phyloP scores from a whole-genome alignment of 108 stramenopile genomes.

The Parietichytrium sp. region DNA sequence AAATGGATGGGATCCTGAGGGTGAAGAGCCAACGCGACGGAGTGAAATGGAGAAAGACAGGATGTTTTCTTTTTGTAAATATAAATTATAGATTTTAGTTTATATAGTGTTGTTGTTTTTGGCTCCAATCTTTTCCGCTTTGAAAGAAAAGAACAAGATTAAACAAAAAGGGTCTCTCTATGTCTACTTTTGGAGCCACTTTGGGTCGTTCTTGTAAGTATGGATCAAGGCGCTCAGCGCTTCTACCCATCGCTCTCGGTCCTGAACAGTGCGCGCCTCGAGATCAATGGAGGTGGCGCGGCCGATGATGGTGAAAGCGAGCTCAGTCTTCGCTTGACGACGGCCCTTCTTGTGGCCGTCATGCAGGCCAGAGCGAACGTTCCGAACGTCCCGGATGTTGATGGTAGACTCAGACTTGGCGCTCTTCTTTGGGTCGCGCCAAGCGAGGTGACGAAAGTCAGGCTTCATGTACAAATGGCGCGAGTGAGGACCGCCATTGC shows the following conservation, averaged over 20 bases:
- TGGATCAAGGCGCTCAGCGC: constrained; percentile 3
- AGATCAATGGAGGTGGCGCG: constrained; percentile 26
- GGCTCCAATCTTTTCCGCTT: no score
- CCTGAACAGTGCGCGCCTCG: constrained; percentile 2
- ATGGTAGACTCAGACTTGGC: constrained; percentile 21
- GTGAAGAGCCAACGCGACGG: no score
- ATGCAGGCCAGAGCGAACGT: constrained; percentile 19
- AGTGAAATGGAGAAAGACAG: no score
- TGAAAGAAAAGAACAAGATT: no score
- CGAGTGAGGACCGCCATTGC: constrained; percentile 18
- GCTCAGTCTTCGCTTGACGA: not conserved
- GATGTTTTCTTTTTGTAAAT: no score
- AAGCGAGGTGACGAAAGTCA: constrained; percentile 40
- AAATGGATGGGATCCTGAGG: no score
- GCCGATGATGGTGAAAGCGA: constrained; percentile 23
- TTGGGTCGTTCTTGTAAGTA: constrained; percentile 5
- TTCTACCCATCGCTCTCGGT: constrained; percentile 24
- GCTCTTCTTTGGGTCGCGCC: constrained; percentile 41
- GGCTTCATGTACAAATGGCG: constrained; percentile 38
- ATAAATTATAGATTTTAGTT: no score
- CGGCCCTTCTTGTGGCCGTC: constrained; percentile 41
- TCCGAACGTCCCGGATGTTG: constrained; percentile 13
- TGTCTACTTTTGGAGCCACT: no score
- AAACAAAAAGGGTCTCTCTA: no score
- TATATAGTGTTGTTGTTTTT: no score